Base-by-base conservation (phyloP, 805 yeast genomes). In the Candida ulmi region DNA sequence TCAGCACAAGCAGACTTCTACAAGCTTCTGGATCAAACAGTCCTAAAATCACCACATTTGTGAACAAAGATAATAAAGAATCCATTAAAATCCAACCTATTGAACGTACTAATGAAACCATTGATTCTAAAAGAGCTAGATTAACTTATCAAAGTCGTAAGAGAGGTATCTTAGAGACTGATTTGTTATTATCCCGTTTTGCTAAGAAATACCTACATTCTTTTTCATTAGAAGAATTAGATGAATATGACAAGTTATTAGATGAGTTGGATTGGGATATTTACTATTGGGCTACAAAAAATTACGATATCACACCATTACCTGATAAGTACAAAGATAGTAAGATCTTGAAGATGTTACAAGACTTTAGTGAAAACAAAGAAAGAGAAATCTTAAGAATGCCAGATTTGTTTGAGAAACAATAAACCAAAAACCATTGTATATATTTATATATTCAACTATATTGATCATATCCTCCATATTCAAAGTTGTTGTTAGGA, bases 251-350 rank as follows among this genome's bases (percentile, higher is more conserved):
- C 56, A 58, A 71, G 41, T 63, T 93, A 42, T 71, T 93, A 57
- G 95, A 93, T 61, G 95, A 91, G 62, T 77, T 91, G n/a, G 99
- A 93, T 62, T 93, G 99, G 99, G 99, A 93, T 62, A 90, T 93
- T 44, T 93, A 87, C 62, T 93, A 93, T 66, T 91, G 99, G 99
- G 95, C 95, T 19, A 88, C 97, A 2, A 77, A 76, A 48, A 87
- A 90, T 60, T 85, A 66, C 53, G 79, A 76, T 27, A 78, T 85
- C 16, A 85, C 90, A 35, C 95, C 95, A 12, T 69, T 91, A 47
- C 97, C 98, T 13, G 88, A 84, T 30, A 75, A 76, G 56, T 93
- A 96, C 96, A 71, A 79, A 57, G 57, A 82, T 42, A 76, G 85
- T 11, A 65, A 72, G 50, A 67, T 91, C 30, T 69, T 91, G 66